Evolutionary conservation across 1,284 basidiomycete genomes (phyloP), one percentile per base, ranked within the genome.

Genomic region (Phellopilus nigrolimitatus): DNA sequence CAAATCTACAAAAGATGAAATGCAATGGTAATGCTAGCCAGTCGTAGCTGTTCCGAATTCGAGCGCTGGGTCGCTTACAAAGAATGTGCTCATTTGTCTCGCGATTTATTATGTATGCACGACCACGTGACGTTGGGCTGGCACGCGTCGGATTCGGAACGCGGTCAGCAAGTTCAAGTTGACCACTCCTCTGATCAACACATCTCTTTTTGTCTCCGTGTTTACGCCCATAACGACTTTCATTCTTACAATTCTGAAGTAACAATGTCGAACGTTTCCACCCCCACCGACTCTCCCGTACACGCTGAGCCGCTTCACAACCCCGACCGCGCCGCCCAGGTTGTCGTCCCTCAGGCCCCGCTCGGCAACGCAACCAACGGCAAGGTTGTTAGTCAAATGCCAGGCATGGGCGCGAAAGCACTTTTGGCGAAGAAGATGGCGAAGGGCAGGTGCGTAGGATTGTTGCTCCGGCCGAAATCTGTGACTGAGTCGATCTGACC

Each of bases 371-470:
- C 80, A 15, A 72, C 76, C 13, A 76, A 76, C 51, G 73, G 70
- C 38, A 51, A 57, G 3, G 57, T 61, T 24, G 67, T 66, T 13
- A 79, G 75, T 57, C 73, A 77, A 51, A 75, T 72, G 19, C 80
- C 82, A 19, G 87, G 86, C n/a, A 79, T 90, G 75, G 91, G 90
- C 15, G 84, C 86, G 49, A 94, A 90, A 66, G 91, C 92, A 1
- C 74, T 95, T 34, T 68, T 95, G 24, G 89, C 88, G 4, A 94
- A 93, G 75, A 89, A 83, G 70, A 78, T 95, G 75, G 85, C 89
- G 27, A 91, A 89, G 71, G 79, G 72, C 61, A 79, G 80, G 91
- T 92, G 59, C 62, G 87, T 76, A 28, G 12, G 8, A 9, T 24
- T 33, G 5, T 38, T 34, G 27, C 10, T 17, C 46, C 43, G 19